Evolutionary conservation across 179 eudicot genomes (phyloP), one percentile per base, ranked within the genome.

Genomic region (Heliamphora ciliata): DNA sequence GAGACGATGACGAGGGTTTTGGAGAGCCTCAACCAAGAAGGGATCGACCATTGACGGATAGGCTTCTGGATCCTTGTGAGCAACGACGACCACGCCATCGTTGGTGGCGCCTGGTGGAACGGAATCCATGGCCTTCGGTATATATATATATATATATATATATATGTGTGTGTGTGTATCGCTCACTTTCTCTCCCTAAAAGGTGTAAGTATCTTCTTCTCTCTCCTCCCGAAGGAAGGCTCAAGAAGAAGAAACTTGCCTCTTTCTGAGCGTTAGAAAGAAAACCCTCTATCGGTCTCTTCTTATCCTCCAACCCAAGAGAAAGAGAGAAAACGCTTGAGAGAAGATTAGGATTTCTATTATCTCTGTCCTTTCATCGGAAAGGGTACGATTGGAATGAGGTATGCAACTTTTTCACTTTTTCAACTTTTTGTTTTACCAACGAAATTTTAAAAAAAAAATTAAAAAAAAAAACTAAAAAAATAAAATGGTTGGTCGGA

Each of bases 1-100:
- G 17, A 93, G 88, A 81, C 97, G 98, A 83, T 92, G 97, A 66
- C 95, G 93, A 86, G 94, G 95, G 88, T 90, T 94, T 82, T 94
- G 98, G 74, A 94, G 97, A 69, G 97, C 98, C 87, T 95, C 98
- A 54, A 91, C 85, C 71, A 95, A 87, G 82, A 95, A 91, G 31
- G 95, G 97, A 79, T 95, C 98, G 5, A 95, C 92, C 84, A 77
- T 82, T 40, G 94, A 59, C 24, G 80, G 69, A 70, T 17, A 77
- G 52, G 67, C 51, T 50, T 77, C 79, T 51, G 4, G 58, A 11
- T 76, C 79, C n/a, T 56, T 56, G n/a, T 9, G 21, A 56, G 66
- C 65, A 31, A 31, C 65, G 13, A 21, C 56, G 14, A 74, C 44
- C 17, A 18, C 48, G 60, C 72, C 81, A 46, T 79, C 81, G 31